A percentile compares a stretch with the other conserved stretches of the same genome.
phyloP scores from a whole-genome alignment of 2,329 filamentous ascomycete genomes.

The Pseudogymnoascus destructans region DNA sequence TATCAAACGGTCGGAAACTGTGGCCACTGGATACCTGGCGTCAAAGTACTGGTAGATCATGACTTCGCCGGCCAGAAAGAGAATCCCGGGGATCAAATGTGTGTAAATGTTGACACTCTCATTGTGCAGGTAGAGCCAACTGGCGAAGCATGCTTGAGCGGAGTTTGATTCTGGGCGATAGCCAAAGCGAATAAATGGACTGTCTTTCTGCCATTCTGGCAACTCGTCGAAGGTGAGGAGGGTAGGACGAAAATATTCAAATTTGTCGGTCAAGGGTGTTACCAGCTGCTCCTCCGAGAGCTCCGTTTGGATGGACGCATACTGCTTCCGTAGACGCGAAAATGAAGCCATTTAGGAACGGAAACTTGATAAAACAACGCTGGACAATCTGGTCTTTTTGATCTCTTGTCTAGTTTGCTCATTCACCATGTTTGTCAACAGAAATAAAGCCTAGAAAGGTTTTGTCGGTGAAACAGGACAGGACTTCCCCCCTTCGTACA shows the following conservation, averaged over 20 bases:
- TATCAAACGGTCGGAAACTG: constrained; percentile 27
- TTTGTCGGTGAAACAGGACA: background rate
- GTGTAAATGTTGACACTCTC: constrained; percentile 33
- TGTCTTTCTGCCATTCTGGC: constrained; percentile 32
- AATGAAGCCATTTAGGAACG: background rate
- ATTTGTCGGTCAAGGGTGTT: background rate
- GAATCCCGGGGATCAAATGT: constrained; percentile 32
- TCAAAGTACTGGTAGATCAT: constrained; percentile 23
- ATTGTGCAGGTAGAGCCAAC: constrained; percentile 32
- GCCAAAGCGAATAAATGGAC: constrained; percentile 30
- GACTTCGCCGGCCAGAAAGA: constrained; percentile 26
- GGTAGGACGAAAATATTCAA: constrained; percentile 9
- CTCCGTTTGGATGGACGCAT: background rate
- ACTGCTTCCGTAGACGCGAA: background rate
- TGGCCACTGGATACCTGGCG: constrained; percentile 25
- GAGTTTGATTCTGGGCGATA: constrained; percentile 33
- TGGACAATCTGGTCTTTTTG: background rate
- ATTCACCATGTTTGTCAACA: background rate
- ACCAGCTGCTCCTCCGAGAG: background rate
- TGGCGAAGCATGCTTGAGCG: constrained; percentile 27
- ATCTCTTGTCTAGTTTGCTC: background rate
- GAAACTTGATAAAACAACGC: background rate
- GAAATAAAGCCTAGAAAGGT: background rate
- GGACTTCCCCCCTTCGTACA: background rate
- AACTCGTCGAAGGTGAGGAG: constrained; percentile 28